A percentile compares a stretch with the other conserved stretches of the same genome.
Evolutionary conservation across 371 early-diverging fungal species (phyloP).

Genomic region (Syncephalastrum racemosum): DNA sequence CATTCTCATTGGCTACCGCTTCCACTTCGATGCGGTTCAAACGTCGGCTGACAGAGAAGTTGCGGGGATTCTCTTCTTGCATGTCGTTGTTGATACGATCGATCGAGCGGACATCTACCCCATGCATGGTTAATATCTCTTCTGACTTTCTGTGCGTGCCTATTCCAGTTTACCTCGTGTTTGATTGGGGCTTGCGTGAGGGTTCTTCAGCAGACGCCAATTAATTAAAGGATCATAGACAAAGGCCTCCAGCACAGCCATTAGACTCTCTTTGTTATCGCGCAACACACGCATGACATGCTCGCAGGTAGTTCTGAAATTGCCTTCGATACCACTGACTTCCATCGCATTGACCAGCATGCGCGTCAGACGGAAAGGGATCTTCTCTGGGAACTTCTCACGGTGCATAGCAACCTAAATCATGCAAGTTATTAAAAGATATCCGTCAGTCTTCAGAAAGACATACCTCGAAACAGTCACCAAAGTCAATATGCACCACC

Average conservation of each 20-base stretch:
- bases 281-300: conserved; percentile 96
- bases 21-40: conserved; percentile 49
- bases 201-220: conserved; percentile 70
- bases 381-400: conserved; percentile 96
- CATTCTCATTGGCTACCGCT: conserved; percentile 50
- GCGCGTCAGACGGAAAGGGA: conserved; percentile 98
- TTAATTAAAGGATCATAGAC: conserved; percentile 98
- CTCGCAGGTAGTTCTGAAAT: conserved; percentile 94
- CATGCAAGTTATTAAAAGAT: neutral
- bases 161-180: conserved; percentile 26
- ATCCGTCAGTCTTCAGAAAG: neutral
- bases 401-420: conserved; percentile 89
- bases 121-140: neutral
- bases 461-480: conserved; percentile 96
- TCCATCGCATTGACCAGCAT: conserved; percentile 99
- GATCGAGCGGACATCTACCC: conserved; percentile 36
- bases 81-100: conserved; percentile 41
- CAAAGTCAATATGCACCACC: conserved; percentile 98
- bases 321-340: conserved; percentile 94
- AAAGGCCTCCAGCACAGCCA: conserved; percentile 98
- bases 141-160: neutral
- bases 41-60: conserved; percentile 49
- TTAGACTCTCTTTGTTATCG: conserved; percentile 94
- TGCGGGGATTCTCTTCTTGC: conserved; percentile 44
- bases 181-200: conserved; percentile 44